Percentiles rank a stretch among this genome's conserved stretches.
phyloP scores from a whole-genome alignment of 1,139 yeast genomes.

The Wickerhamomyces sp. region DNA sequence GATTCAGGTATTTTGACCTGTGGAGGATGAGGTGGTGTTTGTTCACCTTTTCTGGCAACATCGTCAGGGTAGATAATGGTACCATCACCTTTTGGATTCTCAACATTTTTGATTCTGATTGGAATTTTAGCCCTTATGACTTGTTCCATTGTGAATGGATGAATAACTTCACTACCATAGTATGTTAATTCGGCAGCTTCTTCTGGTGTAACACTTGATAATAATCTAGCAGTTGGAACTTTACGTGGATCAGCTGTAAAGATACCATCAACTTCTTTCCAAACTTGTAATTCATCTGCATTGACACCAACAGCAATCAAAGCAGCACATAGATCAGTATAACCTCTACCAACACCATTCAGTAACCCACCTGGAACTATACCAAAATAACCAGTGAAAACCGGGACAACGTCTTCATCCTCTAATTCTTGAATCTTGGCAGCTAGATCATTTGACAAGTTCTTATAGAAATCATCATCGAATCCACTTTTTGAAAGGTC shows the following conservation, averaged over 20 bases:
- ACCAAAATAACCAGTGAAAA: slow-evolving; percentile 93
- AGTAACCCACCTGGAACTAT: slow-evolving; percentile 90
- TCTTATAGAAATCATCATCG: slow-evolving; percentile 64
- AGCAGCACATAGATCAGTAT: slow-evolving; percentile 97
- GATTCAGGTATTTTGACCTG: slow-evolving; percentile 53
- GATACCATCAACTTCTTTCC: slow-evolving; percentile 99
- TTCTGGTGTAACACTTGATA: slow-evolving; percentile 91
- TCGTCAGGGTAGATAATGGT: slow-evolving; percentile 93
- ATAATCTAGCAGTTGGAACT: slow-evolving; percentile 81
- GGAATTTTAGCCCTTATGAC: slow-evolving; percentile 95
- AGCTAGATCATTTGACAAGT: slow-evolving; percentile 57
- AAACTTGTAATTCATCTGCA: slow-evolving; percentile 92
- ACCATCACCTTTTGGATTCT: slow-evolving; percentile 85
- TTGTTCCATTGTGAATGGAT: slow-evolving; percentile 99
- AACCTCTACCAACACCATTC: slow-evolving; percentile 93
- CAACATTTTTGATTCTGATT: slow-evolving; percentile 91
- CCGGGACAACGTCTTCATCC: slow-evolving; percentile 56
- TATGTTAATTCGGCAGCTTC: slow-evolving; percentile 98
- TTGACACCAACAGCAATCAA: slow-evolving; percentile 85
- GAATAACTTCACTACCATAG: slow-evolving; percentile 96
- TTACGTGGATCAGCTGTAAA: slow-evolving; percentile 98
- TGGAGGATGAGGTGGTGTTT: slow-evolving; percentile 94
- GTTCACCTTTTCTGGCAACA: slow-evolving; percentile 76
- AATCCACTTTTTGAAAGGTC: slow-evolving; percentile 47
- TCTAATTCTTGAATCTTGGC: slow-evolving; percentile 44